Evolutionary conservation across 78 protist genomes (phyloP), one percentile per base, ranked within the genome.

Genomic region (Dictyostelium firmibasis): DNA sequence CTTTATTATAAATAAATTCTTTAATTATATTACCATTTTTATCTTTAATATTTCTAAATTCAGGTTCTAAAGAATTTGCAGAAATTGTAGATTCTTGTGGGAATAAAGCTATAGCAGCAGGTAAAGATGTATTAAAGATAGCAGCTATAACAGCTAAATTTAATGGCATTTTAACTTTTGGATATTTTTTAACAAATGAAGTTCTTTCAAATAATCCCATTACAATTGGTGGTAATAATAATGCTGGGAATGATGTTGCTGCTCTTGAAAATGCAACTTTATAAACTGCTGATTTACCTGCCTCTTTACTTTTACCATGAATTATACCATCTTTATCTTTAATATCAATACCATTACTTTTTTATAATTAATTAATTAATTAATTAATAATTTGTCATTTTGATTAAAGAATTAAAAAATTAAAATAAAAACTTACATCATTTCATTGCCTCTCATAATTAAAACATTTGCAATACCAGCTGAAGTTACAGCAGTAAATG

Each of bases 381-480:
- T 41, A 41, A 41, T 41, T 41, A 41, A 16, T n/a, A 5, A 35
- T 3, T 38, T 33, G 31, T 81, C 31, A n/a, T n/a, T n/a, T n/a
- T n/a, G n/a, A n/a, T n/a, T n/a, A n/a, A n/a, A n/a, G n/a, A n/a
- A 10, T 25, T 70, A 9, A 25, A 72, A 10, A 27, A 4, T n/a
- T 11, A 64, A 9, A 3, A 8, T 3, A n/a, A 31, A 18, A 33
- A 88, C 78, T 23, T 81, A 91, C 86, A 57, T 43, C 79, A 85
- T 92, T 44, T 92, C 96, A 84, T 92, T 92, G 3, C 92, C 81
- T 84, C 96, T 84, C 96, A 92, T 92, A 79, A 92, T 77, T 44
- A 92, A 62, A 36, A 94, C 97, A 70, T 94, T 94, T 25, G 97
- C 97, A 70, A 82, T 72, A 82, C 91, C 91, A 41, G 97, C 97